Evolutionary conservation across 768 basidiomycete genomes (phyloP).

Genomic region (Lactarius hatsudake): DNA sequence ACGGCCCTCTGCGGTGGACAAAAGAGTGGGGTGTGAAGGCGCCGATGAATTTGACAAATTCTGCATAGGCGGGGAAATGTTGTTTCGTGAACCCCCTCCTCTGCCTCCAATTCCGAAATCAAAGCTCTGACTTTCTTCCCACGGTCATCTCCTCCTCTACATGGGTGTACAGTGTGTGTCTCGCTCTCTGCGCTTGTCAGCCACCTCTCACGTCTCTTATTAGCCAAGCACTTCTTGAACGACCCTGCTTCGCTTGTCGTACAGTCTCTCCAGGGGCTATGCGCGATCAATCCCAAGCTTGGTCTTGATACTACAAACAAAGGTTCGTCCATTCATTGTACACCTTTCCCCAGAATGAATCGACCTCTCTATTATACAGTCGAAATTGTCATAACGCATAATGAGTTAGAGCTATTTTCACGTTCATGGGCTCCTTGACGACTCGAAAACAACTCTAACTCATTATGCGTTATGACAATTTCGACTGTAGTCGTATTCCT

Average conservation of each 20-base stretch:
- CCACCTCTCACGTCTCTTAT: neutral
- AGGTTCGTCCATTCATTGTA: constrained; percentile 46
- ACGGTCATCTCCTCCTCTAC: constrained; percentile 7
- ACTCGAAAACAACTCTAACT: no score
- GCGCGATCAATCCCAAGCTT: constrained; percentile 66
- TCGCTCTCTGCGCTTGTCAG: neutral
- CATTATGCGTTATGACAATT: no score
- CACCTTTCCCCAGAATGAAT: neutral
- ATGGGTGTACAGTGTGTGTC: constrained; percentile 21
- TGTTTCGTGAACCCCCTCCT: neutral
- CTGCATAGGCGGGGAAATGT: constrained; percentile 16
- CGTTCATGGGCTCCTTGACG: no score
- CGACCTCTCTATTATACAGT: neutral
- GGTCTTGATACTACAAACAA: constrained; percentile 68
- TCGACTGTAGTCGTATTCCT: constrained; percentile 75
- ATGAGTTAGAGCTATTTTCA: no score
- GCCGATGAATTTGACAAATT: constrained; percentile 4
- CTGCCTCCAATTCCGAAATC: no score
- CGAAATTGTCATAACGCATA: no score
- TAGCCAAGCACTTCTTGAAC: constrained; percentile 78
- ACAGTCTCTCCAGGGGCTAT: constrained; percentile 75
- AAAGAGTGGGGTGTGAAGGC: constrained; percentile 10
- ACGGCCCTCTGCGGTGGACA: constrained; percentile 13
- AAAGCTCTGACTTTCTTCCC: neutral
- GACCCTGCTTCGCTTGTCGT: constrained; percentile 64